phyloP scores from a whole-genome alignment of 164 flowering plant genomes.

The Houttuynia cordata region DNA sequence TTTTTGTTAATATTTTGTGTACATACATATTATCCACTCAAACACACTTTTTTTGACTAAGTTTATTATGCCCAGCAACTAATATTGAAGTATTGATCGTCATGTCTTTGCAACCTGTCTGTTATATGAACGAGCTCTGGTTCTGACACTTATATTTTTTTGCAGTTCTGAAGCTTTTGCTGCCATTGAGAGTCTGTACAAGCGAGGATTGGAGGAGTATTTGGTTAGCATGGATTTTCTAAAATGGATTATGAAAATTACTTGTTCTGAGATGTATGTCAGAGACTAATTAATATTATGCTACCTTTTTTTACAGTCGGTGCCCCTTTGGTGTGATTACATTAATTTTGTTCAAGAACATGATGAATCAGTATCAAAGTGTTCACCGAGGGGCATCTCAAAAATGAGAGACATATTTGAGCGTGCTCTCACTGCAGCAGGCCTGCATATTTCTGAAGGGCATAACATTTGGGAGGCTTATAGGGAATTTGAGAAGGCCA shows the following conservation, averaged over 20 bases:
- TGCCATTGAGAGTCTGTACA: slow-evolving; percentile 59
- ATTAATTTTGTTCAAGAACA: slow-evolving; percentile 57
- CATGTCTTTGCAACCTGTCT: background rate
- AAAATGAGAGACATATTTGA: slow-evolving; percentile 78
- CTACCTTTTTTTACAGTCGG: slow-evolving; percentile 61
- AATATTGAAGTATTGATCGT: background rate
- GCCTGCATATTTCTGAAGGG: slow-evolving; percentile 78
- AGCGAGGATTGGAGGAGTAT: slow-evolving; percentile 68
- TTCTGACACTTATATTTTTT: background rate
- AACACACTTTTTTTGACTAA: background rate
- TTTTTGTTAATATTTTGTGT: background rate
- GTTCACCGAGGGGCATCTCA: slow-evolving; percentile 43
- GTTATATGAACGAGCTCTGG: background rate
- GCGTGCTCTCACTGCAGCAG: slow-evolving; percentile 82
- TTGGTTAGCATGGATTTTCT: slow-evolving; percentile 37
- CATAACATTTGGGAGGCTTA: slow-evolving; percentile 79
- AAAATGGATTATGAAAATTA: too few species aligned
- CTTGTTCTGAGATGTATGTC: background rate
- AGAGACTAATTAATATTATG: background rate
- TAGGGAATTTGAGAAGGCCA: slow-evolving; percentile 70
- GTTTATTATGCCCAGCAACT: background rate
- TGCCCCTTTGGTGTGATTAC: slow-evolving; percentile 85
- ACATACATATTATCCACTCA: background rate
- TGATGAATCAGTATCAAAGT: slow-evolving; percentile 42
- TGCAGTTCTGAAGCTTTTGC: slow-evolving; percentile 43